Base-by-base conservation (phyloP, 2,329 filamentous ascomycete species). In the Nigrospora sphaerica region DNA sequence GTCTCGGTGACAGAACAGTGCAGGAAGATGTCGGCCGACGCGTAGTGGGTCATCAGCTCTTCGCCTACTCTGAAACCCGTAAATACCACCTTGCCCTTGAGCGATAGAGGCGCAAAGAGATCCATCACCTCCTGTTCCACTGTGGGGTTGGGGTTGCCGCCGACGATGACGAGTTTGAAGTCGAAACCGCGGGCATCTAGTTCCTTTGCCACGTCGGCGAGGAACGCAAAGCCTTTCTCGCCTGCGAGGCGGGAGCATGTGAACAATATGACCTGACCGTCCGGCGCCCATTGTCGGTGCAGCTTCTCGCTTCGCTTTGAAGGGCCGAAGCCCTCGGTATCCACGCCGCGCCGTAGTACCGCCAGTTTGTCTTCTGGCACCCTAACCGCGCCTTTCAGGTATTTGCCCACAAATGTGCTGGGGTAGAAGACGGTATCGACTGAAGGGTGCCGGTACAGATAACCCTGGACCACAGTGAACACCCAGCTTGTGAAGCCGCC, bases 1-100 rank as follows among this genome's bases (percentile, higher is more conserved):
- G 83, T 87, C 62, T 87, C 83, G 1, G 83, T 86, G 47, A 86
- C 69, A 18, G 80, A 86, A 63, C 81, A 85, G 64, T 87, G 83
- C 13, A 87, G 63, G 57, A 87, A 86, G n/a, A 87, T 54, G 57
- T 87, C 83, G 1, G 77, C 82, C 4, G 77, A 78, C 2, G 84
- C 82, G 53, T 86, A 88, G 11, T 79, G 76, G n/a, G 71, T 67
- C n/a, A 81, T 82, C 10, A 87, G 70, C 3, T 73, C 71, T 42
- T 59, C 72, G 12, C 83, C 82, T 1, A 77, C 72, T 52, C 79
- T 71, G 65, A 86, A 82, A 1, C 83, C 83, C 0, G 81, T 78
- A 59, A 87, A 87, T n/a, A 80, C 56, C 34, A 86, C 81, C 43
- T 74, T 76, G 32, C 77, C 72, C 40, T 68, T 63, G 5, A 62